Conservation (phyloP, 1,284 basidiomycete genomes). For the Lentinula novae-zelandiae region DNA sequence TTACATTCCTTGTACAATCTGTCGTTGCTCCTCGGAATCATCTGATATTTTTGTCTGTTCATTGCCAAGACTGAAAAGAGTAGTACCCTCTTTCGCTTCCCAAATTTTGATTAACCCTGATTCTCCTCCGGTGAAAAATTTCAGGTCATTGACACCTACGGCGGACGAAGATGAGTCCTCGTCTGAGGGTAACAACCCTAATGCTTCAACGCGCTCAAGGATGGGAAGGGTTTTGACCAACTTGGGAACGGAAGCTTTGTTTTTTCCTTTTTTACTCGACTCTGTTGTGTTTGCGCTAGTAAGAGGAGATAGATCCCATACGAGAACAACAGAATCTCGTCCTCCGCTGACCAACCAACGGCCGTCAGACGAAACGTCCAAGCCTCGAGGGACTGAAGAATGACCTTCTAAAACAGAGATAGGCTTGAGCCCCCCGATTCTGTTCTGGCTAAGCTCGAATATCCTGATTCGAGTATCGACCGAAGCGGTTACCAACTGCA, state of each 20-base stretch:
- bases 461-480: conserved; percentile 89
- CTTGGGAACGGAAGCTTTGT: conserved; percentile 42
- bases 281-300: conserved; percentile 23
- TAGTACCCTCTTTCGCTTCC: conserved; percentile 69
- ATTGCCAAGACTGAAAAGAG: conserved; percentile 60
- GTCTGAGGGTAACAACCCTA: conserved; percentile 65
- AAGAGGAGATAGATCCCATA: conserved; percentile 74
- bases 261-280: conserved; percentile 52
- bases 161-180: conserved; percentile 42
- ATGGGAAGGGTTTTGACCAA: conserved; percentile 84
- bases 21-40: conserved; percentile 74
- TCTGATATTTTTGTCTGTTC: conserved; percentile 40
- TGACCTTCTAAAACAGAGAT: conserved; percentile 85
- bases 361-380: conserved; percentile 83
- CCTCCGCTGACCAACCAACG: conserved; percentile 87
- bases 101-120: conserved; percentile 82
- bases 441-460: conserved; percentile 71
- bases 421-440: conserved; percentile 56
- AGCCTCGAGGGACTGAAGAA: conserved; percentile 84
- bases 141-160: conserved; percentile 39
- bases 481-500: conserved; percentile 87
- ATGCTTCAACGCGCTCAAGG: conserved; percentile 84
- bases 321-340: conserved; percentile 83
- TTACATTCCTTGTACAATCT: conserved; percentile 70
- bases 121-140: conserved; percentile 87